Base-by-base conservation (phyloP, 495 filamentous ascomycete species). In the Annulohypoxylon maeteangense region DNA sequence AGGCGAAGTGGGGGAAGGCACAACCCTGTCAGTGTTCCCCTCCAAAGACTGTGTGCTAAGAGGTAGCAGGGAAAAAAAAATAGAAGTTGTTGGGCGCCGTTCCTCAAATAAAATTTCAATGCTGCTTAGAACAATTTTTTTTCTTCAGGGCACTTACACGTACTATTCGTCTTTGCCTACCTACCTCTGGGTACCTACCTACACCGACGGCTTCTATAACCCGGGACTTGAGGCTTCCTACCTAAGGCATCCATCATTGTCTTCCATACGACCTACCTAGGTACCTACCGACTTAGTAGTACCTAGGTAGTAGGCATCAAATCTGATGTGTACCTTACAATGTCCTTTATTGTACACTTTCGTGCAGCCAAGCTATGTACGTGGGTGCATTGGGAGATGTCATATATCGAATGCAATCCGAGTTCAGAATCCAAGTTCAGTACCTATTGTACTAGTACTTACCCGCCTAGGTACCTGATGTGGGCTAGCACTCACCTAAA, bases 1-100 rank as follows among this genome's bases (percentile, higher is more conserved):
- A 70, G 71, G 71, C 71, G 71, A 74, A 74, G 71, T 74, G 71
- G 71, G 71, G 71, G 66, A 74, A 68, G 31, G 59, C 62, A 54
- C 71, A 70, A 74, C 67, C 71, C 67, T 70, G 71, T 74, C 67
- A 44, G 23, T 63, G 51, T 66, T 48, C 50, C 62, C 71, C 57
- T 53, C 57, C 70, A 47, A 72, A 72, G 63, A 53, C 42, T 66
- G 42, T 57, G 23, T 62, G 23, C 36, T 47, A 36, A 44, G 16
- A 44, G n/a, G 40, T 44, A 44, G 40, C 16, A 44, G 40, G 16
- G 22, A 31, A 54, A 48, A 61, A 65, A 66, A 48, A 47, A 68
- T 47, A 34, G 51, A 55, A 74, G 62, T 74, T 70, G 67, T 74
- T 70, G 71, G 65, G 66, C 27, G 58, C 61, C 29, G 71, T 38